phyloP scores from a whole-genome alignment of 768 basidiomycete species.

The Lactarius akahatsu region DNA sequence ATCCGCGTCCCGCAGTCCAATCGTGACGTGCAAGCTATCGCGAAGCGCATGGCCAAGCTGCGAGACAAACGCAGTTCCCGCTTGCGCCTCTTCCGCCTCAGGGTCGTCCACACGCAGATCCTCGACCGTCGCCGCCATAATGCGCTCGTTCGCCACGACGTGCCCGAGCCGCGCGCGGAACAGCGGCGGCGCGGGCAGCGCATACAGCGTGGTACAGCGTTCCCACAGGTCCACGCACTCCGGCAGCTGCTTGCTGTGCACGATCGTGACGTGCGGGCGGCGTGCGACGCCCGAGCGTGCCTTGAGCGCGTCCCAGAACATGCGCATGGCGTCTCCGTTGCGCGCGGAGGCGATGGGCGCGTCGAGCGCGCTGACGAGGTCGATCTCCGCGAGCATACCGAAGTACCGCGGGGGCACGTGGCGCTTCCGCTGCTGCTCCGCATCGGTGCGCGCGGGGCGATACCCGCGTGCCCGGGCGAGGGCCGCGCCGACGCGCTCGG shows the following conservation, averaged over 20 bases:
- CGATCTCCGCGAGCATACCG: slow-evolving; percentile 72
- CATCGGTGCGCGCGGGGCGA: slow-evolving; percentile 38
- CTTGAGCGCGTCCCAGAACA: slow-evolving; percentile 53
- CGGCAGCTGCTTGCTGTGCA: slow-evolving; percentile 58
- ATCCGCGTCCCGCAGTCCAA: slow-evolving; percentile 61
- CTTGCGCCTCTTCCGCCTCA: slow-evolving; percentile 36
- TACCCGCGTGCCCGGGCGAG: slow-evolving; percentile 46
- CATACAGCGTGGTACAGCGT: slow-evolving; percentile 47
- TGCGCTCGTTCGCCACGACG: slow-evolving; percentile 71
- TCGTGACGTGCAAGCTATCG: slow-evolving; percentile 75
- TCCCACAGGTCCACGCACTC: slow-evolving; percentile 46
- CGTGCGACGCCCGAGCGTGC: slow-evolving; percentile 47
- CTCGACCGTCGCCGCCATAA: slow-evolving; percentile 79
- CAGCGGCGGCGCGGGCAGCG: slow-evolving; percentile 43
- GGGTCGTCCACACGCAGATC: slow-evolving; percentile 45
- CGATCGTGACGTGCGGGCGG: slow-evolving; percentile 84
- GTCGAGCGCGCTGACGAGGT: slow-evolving; percentile 52
- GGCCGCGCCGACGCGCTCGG: slow-evolving; percentile 56
- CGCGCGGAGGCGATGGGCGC: slow-evolving; percentile 40
- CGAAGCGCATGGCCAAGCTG: slow-evolving; percentile 49
- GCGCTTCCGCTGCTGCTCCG: slow-evolving; percentile 38
- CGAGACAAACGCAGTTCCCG: slow-evolving; percentile 48
- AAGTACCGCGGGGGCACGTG: slow-evolving; percentile 65
- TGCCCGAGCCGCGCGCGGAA: slow-evolving; percentile 61
- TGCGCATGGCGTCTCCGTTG: slow-evolving; percentile 33